Base-by-base conservation (phyloP, 345 rosid species). In the Carallia pectinifolia region DNA sequence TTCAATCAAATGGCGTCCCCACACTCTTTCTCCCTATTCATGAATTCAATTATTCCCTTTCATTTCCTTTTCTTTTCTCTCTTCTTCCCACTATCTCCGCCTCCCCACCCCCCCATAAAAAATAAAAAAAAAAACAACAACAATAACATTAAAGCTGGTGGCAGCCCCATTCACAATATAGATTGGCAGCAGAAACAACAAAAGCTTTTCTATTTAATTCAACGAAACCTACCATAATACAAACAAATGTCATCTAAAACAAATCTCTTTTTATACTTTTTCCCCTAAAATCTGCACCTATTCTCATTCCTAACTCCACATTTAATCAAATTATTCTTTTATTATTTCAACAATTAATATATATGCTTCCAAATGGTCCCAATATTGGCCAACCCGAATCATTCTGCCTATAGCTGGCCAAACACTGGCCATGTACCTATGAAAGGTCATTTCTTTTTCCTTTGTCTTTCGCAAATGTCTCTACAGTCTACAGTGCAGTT, bases 1-100 rank as follows among this genome's bases (percentile, higher is more conserved):
- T 80, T 88, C 83, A 80, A 85, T 83, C 91, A 82, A 83, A 83
- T 78, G 81, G 66, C 86, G 80, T 78, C 44, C 58, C 88, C 88
- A 85, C 85, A 79, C 86, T 68, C 62, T 62, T 79, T 62, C 74
- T 59, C 66, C 70, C 74, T 76, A 70, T 80, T 83, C 72, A 75
- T 79, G 78, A 84, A 71, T 83, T 91, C 86, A 85, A 87, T 88
- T 88, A 85, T 88, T 83, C 96, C 30, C 77, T 71, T 71, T 67
- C 48, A 40, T 39, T 67, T 16, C 71, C 60, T 23, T 23, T 23
- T 23, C 48, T 39, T 33, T 44, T 48, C n/a, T 40, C 7, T 56
- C 36, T n/a, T 44, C 19, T 47, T 17, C 68, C 10, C 69, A 56
- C 64, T 67, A 40, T 40, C 52, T 23, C 23, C 23, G 23, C 23